Evolutionary conservation across 2,329 filamentous ascomycete species (phyloP).

Genomic region (Chalara sp.): DNA sequence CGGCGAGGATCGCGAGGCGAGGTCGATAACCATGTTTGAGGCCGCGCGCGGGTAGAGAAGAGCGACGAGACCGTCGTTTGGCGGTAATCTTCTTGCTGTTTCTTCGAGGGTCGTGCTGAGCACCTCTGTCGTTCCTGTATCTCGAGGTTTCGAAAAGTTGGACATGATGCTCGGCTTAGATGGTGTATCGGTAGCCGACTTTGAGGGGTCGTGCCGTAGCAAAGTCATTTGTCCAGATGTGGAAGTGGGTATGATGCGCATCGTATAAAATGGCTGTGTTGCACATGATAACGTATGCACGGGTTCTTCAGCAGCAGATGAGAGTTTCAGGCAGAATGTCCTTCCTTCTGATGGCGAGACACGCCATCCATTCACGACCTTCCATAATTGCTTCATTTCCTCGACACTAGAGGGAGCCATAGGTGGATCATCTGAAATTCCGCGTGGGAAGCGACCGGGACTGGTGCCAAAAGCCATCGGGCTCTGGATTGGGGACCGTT

Average conservation of each 20-base stretch:
- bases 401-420: constrained; percentile 37
- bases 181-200: constrained; percentile 24
- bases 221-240: constrained; percentile 55
- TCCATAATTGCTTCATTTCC: constrained; percentile 60
- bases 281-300: constrained; percentile 59
- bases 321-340: constrained; percentile 52
- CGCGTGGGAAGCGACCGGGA: constrained; percentile 21
- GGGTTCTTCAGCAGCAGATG: constrained; percentile 51
- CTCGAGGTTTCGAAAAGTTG: constrained; percentile 13
- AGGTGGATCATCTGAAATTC: constrained; percentile 21
- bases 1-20: constrained; percentile 21
- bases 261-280: constrained; percentile 59
- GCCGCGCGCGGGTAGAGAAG: constrained; percentile 61
- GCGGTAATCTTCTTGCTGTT: constrained; percentile 42
- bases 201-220: constrained; percentile 53
- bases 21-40: constrained; percentile 53
- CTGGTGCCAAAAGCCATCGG: constrained; percentile 18
- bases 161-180: constrained; percentile 8
- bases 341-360: constrained; percentile 52
- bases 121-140: constrained; percentile 33
- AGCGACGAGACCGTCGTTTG: constrained; percentile 59
- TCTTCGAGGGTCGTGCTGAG: constrained; percentile 53
- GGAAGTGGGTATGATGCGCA: constrained; percentile 58
- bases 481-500: constrained; percentile 22
- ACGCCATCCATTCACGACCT: constrained; percentile 63